Conservation (phyloP, 352 stramenopile genomes). For the Aphanomyces euteiches region DNA sequence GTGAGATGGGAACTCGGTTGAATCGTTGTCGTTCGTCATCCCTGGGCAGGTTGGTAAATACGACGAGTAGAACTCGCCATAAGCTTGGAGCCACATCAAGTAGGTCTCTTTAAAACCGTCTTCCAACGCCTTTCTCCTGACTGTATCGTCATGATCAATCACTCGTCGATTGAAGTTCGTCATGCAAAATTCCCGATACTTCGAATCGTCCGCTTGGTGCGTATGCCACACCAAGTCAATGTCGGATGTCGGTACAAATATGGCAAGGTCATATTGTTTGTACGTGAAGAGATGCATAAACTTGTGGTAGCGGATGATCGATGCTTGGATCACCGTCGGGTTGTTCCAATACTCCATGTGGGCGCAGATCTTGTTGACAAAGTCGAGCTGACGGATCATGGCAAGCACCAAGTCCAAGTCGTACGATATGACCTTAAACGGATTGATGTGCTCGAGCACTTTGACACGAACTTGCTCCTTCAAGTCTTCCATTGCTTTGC, state of each 20-base stretch:
- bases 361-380: slow-evolving; percentile 30
- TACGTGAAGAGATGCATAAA: slow-evolving; percentile 23
- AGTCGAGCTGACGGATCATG: slow-evolving; percentile 29
- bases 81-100: background rate
- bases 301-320: slow-evolving; percentile 22
- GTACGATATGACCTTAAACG: background rate
- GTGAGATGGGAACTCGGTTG: slow-evolving; percentile 5
- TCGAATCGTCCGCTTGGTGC: background rate
- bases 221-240: slow-evolving; percentile 23
- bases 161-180: too few species aligned
- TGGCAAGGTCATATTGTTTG: too few species aligned
- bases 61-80: background rate
- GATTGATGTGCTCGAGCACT: background rate
- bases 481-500: background rate
- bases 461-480: background rate
- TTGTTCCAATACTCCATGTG: slow-evolving; percentile 27
- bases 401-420: slow-evolving; percentile 22
- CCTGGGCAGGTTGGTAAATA: slow-evolving; percentile 1
- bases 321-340: slow-evolving; percentile 8
- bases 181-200: background rate
- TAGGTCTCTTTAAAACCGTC: background rate
- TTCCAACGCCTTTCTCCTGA: background rate
- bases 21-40: background rate
- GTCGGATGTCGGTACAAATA: too few species aligned
- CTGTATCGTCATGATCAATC: slow-evolving; percentile 8